Evolutionary conservation across 441 rosid species (phyloP).

Genomic region (Corymbia calophylla): DNA sequence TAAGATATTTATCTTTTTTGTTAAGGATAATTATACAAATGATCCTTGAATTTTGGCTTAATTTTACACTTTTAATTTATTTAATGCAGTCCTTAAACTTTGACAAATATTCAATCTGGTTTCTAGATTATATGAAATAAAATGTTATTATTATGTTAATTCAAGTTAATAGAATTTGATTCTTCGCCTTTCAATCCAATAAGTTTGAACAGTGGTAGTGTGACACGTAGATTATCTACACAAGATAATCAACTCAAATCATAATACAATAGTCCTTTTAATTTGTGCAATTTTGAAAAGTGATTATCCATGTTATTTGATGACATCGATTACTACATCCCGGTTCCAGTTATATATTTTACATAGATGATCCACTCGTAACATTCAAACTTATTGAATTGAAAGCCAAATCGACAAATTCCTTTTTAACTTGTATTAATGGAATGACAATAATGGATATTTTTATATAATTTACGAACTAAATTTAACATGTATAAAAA

Average conservation of each 20-base stretch:
- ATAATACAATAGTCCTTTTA: background rate
- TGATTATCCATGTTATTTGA: background rate
- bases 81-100: no score
- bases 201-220: background rate
- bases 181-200: background rate
- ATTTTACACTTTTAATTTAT: no score
- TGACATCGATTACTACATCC: background rate
- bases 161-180: background rate
- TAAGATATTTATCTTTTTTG: no score
- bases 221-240: background rate
- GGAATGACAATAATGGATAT: fast-evolving
- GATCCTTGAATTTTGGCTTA: background rate
- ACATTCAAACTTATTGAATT: fast-evolving
- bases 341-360: fast-evolving
- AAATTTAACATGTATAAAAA: no score
- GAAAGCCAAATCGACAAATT: background rate
- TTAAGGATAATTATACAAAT: background rate
- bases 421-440: background rate
- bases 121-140: background rate
- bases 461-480: fast-evolving
- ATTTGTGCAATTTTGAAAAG: background rate
- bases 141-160: background rate
- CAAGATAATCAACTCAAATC: background rate
- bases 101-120: background rate
- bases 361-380: background rate